Evolutionary conservation across 2,329 filamentous ascomycete species (phyloP).

Genomic region (Pseudocercospora fuligena): DNA sequence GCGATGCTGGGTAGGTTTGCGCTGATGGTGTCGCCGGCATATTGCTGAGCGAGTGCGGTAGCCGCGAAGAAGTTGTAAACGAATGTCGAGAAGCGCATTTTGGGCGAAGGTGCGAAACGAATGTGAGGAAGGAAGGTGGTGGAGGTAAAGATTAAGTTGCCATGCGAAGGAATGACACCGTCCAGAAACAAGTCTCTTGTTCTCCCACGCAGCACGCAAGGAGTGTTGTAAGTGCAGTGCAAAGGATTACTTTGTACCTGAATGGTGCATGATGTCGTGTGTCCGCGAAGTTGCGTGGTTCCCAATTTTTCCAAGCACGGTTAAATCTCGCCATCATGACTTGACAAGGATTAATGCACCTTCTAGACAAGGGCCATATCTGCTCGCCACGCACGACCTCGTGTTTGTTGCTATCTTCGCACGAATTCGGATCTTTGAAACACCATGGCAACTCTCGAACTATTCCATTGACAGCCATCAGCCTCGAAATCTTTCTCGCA

Average conservation of each 20-base stretch:
- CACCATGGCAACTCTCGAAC: background rate
- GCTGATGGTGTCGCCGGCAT: conserved; percentile 32
- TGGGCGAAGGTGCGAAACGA: conserved; percentile 13
- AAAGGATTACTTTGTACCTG: background rate
- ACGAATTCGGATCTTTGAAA: conserved; percentile 5
- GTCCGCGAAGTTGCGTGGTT: background rate
- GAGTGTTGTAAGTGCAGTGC: background rate
- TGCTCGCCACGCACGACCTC: background rate
- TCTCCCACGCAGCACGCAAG: background rate
- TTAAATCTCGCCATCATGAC: conserved; percentile 13
- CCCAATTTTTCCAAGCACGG: background rate
- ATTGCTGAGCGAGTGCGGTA: conserved; percentile 32
- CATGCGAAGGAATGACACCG: background rate
- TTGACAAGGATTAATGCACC: conserved; percentile 9
- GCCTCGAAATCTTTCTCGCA: background rate
- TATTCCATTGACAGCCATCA: background rate
- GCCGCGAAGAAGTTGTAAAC: conserved; percentile 4
- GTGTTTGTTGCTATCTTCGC: background rate
- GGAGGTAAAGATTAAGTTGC: background rate
- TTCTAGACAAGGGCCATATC: background rate
- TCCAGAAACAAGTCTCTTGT: background rate
- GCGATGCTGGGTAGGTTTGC: conserved; percentile 28
- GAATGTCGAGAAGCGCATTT: conserved; percentile 13
- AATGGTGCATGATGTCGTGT: background rate
- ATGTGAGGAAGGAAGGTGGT: conserved; percentile 4